phyloP scores from a whole-genome alignment of 1,284 basidiomycete species.

The Salmacisia buchloeana region DNA sequence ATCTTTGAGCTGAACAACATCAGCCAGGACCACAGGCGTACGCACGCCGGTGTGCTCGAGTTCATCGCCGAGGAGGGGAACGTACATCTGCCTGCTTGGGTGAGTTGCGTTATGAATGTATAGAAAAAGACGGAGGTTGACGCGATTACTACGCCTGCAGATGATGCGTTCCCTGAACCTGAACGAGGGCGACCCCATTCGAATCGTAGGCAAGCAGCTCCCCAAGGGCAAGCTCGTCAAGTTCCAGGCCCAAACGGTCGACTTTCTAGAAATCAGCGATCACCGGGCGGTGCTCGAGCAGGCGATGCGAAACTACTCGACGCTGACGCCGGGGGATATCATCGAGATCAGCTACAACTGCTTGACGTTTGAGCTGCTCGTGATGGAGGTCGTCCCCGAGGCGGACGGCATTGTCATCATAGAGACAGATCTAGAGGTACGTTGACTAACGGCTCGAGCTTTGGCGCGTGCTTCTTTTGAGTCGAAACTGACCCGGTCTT shows the following conservation, averaged over 20 bases:
- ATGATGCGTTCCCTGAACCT: constrained; percentile 96
- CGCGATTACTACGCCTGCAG: constrained; percentile 46
- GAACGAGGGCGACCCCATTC: constrained; percentile 89
- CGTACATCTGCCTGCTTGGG: constrained; percentile 92
- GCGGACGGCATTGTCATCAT: constrained; percentile 78
- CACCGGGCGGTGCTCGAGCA: constrained; percentile 96
- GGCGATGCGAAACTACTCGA: constrained; percentile 86
- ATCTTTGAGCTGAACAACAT: constrained; percentile 93
- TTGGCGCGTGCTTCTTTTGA: constrained; percentile 57
- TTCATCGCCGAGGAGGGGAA: constrained; percentile 97
- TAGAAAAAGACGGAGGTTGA: no score
- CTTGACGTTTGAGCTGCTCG: constrained; percentile 86
- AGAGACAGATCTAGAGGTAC: constrained; percentile 95
- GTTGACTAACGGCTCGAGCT: constrained; percentile 41
- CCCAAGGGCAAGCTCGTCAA: constrained; percentile 95
- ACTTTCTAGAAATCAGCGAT: constrained; percentile 84
- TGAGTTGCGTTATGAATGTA: no score
- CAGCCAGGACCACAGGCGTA: constrained; percentile 51
- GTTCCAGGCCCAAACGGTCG: constrained; percentile 87
- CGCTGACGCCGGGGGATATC: constrained; percentile 53
- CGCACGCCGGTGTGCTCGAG: constrained; percentile 94
- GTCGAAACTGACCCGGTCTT: not conserved
- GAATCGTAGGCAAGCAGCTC: constrained; percentile 78
- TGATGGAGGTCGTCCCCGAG: constrained; percentile 82
- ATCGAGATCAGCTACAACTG: constrained; percentile 57